Base-by-base conservation (phyloP, 345 rosid species). In the Linum lewisii region DNA sequence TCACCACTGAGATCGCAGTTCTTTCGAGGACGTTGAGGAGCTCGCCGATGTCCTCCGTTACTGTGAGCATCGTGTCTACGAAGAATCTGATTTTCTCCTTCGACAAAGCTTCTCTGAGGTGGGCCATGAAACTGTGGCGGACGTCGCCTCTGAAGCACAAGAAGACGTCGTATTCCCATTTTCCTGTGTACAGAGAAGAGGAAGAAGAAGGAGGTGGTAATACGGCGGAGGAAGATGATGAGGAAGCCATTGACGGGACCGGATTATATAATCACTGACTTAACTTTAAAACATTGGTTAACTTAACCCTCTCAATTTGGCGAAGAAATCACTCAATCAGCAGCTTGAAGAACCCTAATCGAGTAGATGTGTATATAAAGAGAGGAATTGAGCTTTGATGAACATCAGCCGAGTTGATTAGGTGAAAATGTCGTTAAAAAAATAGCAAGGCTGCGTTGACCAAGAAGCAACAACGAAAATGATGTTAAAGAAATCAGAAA, bases 141-240 rank as follows among this genome's bases (percentile, higher is more conserved):
- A 22, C 19, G 22, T 51, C 55, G 55, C 55, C 55, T 51, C 55
- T 19, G 55, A 51, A 51, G 19, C 55, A 19, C 55, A 51, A 51
- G 55, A 51, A 51, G 24, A 51, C 55, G 55, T 51, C 55, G 55
- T 51, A 19, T 19, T 51, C 24, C 55, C 55, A 51, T 51, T 19
- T 19, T 14, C 55, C 55, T 7, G 55, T 19, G 24, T 51, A 51
- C 6, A 22, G 24, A 10, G 21, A 19, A 19, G 24, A 16, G 7
- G 55, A 19, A 22, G 55, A n/a, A 8, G 24, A 7, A 5, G 54
- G 11, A 7, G 54, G 8, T 2, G 51, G 32, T 26, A 2, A 2
- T 26, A 38, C 45, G 45, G 16, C 45, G 45, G 45, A 38, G 16
- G 45, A 38, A 42, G 47, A 42, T 42, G 47, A 11, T 4, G 15